Conservation (phyloP, 306 rosid genomes). For the Aeschynomene evenia region DNA sequence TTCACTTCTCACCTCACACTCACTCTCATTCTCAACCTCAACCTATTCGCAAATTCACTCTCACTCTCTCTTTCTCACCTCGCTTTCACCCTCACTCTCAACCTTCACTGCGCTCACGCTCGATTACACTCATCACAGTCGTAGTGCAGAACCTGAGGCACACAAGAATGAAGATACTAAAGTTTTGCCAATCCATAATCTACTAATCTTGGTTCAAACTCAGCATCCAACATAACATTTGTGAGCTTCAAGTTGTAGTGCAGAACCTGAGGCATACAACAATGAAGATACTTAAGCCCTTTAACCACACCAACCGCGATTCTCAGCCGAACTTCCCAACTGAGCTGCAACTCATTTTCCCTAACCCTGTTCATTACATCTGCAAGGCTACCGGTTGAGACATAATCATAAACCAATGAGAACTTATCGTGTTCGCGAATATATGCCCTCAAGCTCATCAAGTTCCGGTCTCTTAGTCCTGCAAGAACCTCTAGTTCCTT, state of each 20-base stretch:
- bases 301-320: constrained; percentile 93
- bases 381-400: constrained; percentile 77
- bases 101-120: too few species aligned
- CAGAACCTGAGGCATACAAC: constrained; percentile 73
- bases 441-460: constrained; percentile 94
- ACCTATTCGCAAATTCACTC: too few species aligned
- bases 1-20: too few species aligned
- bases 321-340: constrained; percentile 88
- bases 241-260: constrained; percentile 83
- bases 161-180: too few species aligned
- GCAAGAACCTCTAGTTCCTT: constrained; percentile 82
- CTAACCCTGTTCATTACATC: constrained; percentile 77
- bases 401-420: constrained; percentile 83
- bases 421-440: constrained; percentile 70
- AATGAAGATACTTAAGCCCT: constrained; percentile 95
- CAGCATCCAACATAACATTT: constrained; percentile 83
- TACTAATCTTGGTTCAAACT: constrained; percentile 83
- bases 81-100: too few species aligned
- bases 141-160: too few species aligned
- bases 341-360: constrained; percentile 58
- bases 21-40: too few species aligned
- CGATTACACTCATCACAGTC: too few species aligned
- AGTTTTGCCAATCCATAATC: constrained; percentile 84
- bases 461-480: constrained; percentile 68
- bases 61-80: too few species aligned